Evolutionary conservation across 345 rosid genomes (phyloP).

Genomic region (Turnera subulata): DNA sequence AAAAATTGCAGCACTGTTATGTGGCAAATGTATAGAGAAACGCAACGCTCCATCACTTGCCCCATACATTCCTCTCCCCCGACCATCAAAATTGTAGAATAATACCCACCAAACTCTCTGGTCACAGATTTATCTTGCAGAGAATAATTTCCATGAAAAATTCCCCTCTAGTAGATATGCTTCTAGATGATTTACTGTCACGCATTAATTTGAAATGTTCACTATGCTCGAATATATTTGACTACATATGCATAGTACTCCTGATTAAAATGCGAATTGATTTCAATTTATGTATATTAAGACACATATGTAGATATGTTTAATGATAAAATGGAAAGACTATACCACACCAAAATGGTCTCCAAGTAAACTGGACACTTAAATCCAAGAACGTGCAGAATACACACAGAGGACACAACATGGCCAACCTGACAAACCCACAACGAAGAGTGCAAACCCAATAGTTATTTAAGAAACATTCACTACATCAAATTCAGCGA

Average conservation of each 20-base stretch:
- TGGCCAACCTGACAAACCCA: conserved; percentile 41
- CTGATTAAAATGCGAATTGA: neutral
- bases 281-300: neutral
- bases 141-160: neutral
- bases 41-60: conserved; percentile 43
- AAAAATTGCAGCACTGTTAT: conserved; percentile 20
- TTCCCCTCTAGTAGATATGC: neutral
- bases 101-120: conserved; percentile 1
- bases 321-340: too few species aligned
- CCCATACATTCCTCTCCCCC: conserved; percentile 41
- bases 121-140: neutral
- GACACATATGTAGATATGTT: neutral
- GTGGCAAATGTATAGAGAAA: conserved; percentile 30
- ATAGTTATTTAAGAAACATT: conserved; percentile 12
- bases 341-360: too few species aligned
- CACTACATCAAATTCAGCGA: conserved; percentile 29
- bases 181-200: neutral
- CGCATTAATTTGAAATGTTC: neutral
- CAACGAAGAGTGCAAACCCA: conserved; percentile 9
- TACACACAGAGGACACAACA: conserved; percentile 14
- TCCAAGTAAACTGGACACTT: conserved; percentile 14
- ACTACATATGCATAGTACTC: too few species aligned
- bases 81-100: neutral
- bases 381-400: conserved; percentile 13
- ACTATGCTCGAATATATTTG: neutral